Evolutionary conservation across 345 rosid species (phyloP), one percentile per base, ranked within the genome.

Genomic region (Lenwebbia sp.): DNA sequence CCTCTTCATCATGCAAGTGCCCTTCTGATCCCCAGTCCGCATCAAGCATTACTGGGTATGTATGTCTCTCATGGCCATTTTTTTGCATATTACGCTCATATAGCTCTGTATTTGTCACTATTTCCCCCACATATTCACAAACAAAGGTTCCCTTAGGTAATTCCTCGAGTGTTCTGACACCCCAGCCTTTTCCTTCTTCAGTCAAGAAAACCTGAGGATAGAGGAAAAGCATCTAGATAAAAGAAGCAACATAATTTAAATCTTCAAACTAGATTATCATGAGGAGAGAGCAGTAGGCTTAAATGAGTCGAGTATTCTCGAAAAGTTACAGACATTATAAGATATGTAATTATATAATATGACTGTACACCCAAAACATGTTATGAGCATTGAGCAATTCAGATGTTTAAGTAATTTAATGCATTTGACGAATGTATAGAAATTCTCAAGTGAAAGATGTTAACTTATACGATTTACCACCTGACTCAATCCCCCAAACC

Each of bases 121-220:
- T 92, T 90, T 96, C 98, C 54, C 98, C 98, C 57, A 95, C 90
- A 85, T 94, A 96, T 85, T 96, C 99, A 88, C 99, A 95, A 41
- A 95, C 91, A 84, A 96, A 96, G 50, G 97, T 88, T 78, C 98
- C 99, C 90, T 95, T 93, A 5, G 91, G 95, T 83, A 96, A 90
- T 86, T 90, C 92, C 81, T 92, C 90, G 28, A 92, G 90, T 85
- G 97, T 88, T 90, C 97, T 90, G 41, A 96, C 90, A 51, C 98
- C 99, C 99, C 99, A 95, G 3, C 99, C 99, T 90, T 90, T 96
- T 62, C 95, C 94, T 85, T 92, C 92, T 81, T 89, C 82, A 12
- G 95, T 94, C 85, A 86, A 86, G 89, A 94, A 96, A 76, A 96
- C 96, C 98, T 96, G 78, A 78, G 50, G 84, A 84, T 25, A 62